Evolutionary conservation across 306 rosid genomes (phyloP), one percentile per base, ranked within the genome.

Genomic region (Lathyrus sativus): DNA sequence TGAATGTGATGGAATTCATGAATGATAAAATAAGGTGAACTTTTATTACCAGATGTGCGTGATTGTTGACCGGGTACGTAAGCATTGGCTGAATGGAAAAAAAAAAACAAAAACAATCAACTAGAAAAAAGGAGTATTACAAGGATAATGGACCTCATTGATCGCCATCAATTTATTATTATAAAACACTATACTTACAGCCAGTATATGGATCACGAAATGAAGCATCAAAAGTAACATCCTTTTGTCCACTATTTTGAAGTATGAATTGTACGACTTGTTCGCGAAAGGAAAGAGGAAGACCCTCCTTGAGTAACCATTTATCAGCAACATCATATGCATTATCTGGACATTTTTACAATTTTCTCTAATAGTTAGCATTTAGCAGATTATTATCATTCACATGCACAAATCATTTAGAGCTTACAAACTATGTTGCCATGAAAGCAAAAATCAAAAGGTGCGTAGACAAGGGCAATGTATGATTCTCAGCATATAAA

Each of bases 161-260:
- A 64, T 62, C 33, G 48, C 38, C 67, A 28, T 59, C 26, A 67
- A 68, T 13, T 15, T 57, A 59, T 29, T 54, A 70, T 43, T 33
- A 51, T 74, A 46, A 57, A 44, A 62, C 37, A 83, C 57, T 19
- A 67, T 63, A 82, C 90, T 85, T 71, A 93, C 97, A 80, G 49
- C 97, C 98, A 48, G 98, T 93, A 79, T 26, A 93, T 54, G 98
- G 98, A 71, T 93, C 98, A 29, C 83, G 78, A 72, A 93, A 93
- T 67, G 98, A 82, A 65, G 97, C 67, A 81, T 93, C 96, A 70
- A 84, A 83, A 29, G 75, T 57, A 70, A 84, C 62, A 53, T 93
- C 83, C 67, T 84, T 90, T 65, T 90, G 92, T 65, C 96, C 96
- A 59, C 91, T 50, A 82, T 90, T 93, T 82, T 88, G 97, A 79